Conservation (phyloP, 2,329 filamentous ascomycete species). For the Zasmidium cellare region DNA sequence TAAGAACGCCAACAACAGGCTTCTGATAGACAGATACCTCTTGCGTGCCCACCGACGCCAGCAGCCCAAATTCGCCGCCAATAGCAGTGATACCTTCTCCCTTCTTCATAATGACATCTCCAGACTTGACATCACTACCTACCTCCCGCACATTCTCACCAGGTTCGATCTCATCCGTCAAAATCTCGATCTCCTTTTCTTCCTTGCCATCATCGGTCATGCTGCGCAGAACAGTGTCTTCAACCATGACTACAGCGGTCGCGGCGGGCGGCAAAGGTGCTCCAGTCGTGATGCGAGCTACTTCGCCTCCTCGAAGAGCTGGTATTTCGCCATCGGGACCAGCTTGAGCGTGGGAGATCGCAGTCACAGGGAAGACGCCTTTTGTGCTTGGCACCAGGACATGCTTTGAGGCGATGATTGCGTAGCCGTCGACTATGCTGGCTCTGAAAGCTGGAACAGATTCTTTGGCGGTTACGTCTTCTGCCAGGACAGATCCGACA, state of each 20-base stretch:
- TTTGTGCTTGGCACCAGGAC: constrained; percentile 59
- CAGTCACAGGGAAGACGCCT: constrained; percentile 81
- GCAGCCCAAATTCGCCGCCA: constrained; percentile 86
- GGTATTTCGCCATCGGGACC: constrained; percentile 62
- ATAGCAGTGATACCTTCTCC: constrained; percentile 83
- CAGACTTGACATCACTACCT: constrained; percentile 78
- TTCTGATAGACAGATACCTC: constrained; percentile 72
- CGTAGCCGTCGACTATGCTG: constrained; percentile 97
- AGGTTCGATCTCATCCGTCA: constrained; percentile 70
- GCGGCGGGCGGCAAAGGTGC: constrained; percentile 86
- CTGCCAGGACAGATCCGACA: constrained; percentile 76
- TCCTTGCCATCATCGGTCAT: constrained; percentile 78
- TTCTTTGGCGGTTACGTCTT: constrained; percentile 77
- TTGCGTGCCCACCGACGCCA: constrained; percentile 78
- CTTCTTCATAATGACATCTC: constrained; percentile 68
- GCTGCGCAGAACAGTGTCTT: constrained; percentile 78
- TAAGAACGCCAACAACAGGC: constrained; percentile 81
- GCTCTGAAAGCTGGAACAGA: constrained; percentile 90
- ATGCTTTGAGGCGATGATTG: constrained; percentile 62
- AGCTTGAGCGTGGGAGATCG: constrained; percentile 81
- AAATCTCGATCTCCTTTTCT: constrained; percentile 83
- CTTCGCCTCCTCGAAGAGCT: constrained; percentile 68
- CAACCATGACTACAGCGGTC: constrained; percentile 93
- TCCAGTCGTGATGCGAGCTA: constrained; percentile 91
- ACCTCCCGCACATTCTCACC: constrained; percentile 90